Evolutionary conservation across 2,329 filamentous ascomycete genomes (phyloP).

Genomic region (Stemphylium beticola): DNA sequence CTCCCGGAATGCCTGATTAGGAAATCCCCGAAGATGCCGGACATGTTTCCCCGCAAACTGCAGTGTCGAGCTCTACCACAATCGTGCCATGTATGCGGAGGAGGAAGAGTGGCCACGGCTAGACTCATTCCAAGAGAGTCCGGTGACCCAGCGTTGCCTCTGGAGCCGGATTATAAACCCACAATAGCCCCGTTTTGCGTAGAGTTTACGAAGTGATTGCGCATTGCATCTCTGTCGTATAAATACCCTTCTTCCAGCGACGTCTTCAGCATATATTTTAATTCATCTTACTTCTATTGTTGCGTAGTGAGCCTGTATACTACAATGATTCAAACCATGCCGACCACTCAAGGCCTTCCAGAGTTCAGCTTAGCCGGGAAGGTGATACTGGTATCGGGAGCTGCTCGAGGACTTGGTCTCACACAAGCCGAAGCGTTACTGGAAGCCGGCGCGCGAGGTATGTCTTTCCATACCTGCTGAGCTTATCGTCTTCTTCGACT

Average conservation of each 20-base stretch:
- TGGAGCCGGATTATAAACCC: slow-evolving; percentile 10
- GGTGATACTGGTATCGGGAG: slow-evolving; percentile 74
- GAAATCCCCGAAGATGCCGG: slow-evolving; percentile 15
- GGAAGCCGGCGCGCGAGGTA: slow-evolving; percentile 74
- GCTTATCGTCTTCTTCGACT: neutral
- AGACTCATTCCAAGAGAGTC: slow-evolving; percentile 8
- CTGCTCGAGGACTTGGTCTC: slow-evolving; percentile 74
- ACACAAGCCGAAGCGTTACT: slow-evolving; percentile 74
- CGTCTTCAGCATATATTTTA: neutral
- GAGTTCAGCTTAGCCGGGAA: slow-evolving; percentile 79
- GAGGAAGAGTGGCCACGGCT: slow-evolving; percentile 6
- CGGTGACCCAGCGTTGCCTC: slow-evolving; percentile 2
- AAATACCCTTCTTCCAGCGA: slow-evolving; percentile 2
- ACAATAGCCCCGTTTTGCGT: slow-evolving; percentile 11
- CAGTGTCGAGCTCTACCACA: slow-evolving; percentile 7
- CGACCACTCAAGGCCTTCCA: slow-evolving; percentile 56
- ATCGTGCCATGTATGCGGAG: slow-evolving; percentile 7
- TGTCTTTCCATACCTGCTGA: neutral
- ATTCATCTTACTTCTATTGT: neutral
- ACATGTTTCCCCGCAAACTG: slow-evolving; percentile 25
- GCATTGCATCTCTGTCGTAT: slow-evolving; percentile 2
- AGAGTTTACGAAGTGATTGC: neutral
- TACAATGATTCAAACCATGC: slow-evolving; percentile 17
- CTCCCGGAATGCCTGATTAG: slow-evolving; percentile 19
- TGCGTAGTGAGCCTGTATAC: neutral